Conservation (phyloP, 2,329 filamentous ascomycete genomes). For the Rhynchosporium agropyri region DNA sequence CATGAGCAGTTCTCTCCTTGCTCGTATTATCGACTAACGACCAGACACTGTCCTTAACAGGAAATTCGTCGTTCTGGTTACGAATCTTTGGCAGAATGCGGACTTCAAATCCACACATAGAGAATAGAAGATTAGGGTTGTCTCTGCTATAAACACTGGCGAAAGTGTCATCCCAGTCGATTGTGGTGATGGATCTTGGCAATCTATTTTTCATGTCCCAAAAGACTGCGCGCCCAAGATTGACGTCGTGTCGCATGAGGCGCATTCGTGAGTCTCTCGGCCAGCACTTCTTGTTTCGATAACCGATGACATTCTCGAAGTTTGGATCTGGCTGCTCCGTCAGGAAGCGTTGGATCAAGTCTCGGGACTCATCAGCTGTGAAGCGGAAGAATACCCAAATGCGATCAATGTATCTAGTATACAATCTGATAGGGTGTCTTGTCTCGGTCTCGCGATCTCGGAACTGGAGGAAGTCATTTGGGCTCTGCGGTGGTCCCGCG, state of each 20-base stretch:
- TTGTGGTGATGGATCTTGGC: constrained; percentile 91
- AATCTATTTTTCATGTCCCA: constrained; percentile 98
- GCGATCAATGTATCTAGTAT: constrained; percentile 96
- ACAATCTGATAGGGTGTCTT: constrained; percentile 93
- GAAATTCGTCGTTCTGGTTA: constrained; percentile 95
- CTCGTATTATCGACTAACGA: constrained; percentile 94
- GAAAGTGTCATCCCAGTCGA: constrained; percentile 99
- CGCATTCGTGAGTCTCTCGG: constrained; percentile 97
- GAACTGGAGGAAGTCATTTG: constrained; percentile 98
- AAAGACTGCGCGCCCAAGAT: constrained; percentile 94
- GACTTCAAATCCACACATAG: constrained; percentile 98
- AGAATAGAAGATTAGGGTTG: constrained; percentile 95
- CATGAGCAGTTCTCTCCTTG: constrained; percentile 95
- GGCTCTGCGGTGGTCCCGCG: constrained; percentile 87
- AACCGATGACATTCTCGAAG: constrained; percentile 98
- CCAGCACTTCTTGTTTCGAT: constrained; percentile 99
- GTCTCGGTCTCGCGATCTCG: constrained; percentile 89
- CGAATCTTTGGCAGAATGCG: constrained; percentile 93
- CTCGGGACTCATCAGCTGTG: constrained; percentile 88
- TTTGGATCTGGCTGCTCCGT: constrained; percentile 98
- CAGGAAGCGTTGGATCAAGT: constrained; percentile 95
- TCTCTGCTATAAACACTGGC: constrained; percentile 97
- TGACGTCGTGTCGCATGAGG: constrained; percentile 97
- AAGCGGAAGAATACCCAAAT: constrained; percentile 99
- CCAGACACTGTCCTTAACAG: constrained; percentile 98